Evolutionary conservation across 2,329 filamentous ascomycete species (phyloP).

Genomic region (Diaporthe humulicola): DNA sequence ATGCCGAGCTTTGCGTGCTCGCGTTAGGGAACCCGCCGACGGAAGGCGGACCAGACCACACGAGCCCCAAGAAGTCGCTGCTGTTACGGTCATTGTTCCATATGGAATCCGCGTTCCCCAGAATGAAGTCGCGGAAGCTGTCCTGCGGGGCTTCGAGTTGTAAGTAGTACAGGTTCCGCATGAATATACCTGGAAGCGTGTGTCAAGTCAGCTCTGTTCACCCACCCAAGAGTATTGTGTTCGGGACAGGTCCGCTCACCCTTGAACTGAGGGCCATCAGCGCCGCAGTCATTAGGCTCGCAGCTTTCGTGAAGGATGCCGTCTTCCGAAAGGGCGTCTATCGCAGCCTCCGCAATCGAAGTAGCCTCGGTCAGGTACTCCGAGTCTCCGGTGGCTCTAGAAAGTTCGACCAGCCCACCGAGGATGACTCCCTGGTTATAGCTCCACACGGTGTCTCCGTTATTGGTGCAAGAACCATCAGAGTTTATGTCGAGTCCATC

Average conservation of each 20-base stretch:
- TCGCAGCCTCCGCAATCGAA: conserved; percentile 66
- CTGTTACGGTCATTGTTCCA: conserved; percentile 70
- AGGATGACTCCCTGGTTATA: conserved; percentile 71
- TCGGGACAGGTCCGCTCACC: conserved; percentile 46
- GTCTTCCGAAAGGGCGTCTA: conserved; percentile 56
- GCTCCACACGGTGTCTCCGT: conserved; percentile 60
- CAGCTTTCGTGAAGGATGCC: conserved; percentile 68
- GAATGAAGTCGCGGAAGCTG: conserved; percentile 67
- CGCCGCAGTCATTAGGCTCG: conserved; percentile 58
- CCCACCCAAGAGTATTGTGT: neutral
- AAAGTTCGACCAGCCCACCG: conserved; percentile 65
- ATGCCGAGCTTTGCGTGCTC: conserved; percentile 72
- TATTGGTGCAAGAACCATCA: conserved; percentile 61
- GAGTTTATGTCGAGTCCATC: conserved; percentile 62
- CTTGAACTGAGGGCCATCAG: conserved; percentile 75
- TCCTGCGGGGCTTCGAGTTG: conserved; percentile 63
- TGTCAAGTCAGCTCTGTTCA: neutral
- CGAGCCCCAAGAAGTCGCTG: conserved; percentile 67
- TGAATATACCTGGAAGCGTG: conserved; percentile 64
- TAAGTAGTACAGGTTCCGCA: conserved; percentile 72
- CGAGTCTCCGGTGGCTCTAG: conserved; percentile 57
- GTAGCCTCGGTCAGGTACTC: conserved; percentile 57
- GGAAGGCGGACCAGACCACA: conserved; percentile 72
- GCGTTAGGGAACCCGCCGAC: conserved; percentile 62
- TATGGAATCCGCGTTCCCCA: conserved; percentile 73